Percentiles rank a stretch among this genome's conserved stretches.
These are phyloP conservation scores for Diplodia scrobiculata DNA, from an alignment of 2,329 filamentous ascomycete species.

Conservation along the genomic window DNA sequence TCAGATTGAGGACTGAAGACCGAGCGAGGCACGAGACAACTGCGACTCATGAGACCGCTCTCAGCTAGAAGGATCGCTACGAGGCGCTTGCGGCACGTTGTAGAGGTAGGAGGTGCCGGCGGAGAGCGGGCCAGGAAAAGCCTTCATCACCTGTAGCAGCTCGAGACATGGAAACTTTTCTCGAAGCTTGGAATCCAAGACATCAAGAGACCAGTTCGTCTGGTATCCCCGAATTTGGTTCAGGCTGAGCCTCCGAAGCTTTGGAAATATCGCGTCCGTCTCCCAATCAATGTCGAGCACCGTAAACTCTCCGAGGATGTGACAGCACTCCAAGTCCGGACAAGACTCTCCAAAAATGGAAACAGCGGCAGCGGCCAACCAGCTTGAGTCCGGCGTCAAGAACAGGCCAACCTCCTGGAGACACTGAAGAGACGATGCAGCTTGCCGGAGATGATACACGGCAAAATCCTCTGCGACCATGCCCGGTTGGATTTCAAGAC, in stretches of 20 bases:
- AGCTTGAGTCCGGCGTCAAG: constrained; percentile 6
- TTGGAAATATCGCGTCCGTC: constrained; percentile 3
- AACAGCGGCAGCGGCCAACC: background rate
- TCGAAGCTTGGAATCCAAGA: constrained; percentile 8
- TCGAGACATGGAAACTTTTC: constrained; percentile 15
- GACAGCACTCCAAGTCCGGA: constrained; percentile 11
- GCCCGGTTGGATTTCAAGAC: constrained; percentile 5
- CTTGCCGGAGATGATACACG: background rate
- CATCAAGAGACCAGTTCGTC: constrained; percentile 15
- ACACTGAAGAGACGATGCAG: background rate
- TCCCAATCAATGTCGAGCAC: constrained; percentile 17
- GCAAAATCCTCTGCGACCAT: constrained; percentile 9
- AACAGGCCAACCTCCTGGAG: background rate
- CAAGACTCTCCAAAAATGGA: constrained; percentile 4
- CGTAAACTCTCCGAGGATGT: constrained; percentile 9
- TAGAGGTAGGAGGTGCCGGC: background rate
- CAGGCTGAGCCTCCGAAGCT: constrained; percentile 13
- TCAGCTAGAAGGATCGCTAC: constrained; percentile 10
- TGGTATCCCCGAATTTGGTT: constrained; percentile 11
- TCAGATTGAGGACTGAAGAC: constrained; percentile 21
- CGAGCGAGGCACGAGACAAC: constrained; percentile 29
- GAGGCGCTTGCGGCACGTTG: background rate
- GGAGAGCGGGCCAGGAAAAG: constrained; percentile 9
- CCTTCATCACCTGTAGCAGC: constrained; percentile 8
- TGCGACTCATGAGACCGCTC: background rate